Conservation (phyloP, 202 grass and related monocot species). For the Brachypodium distachyon region DNA sequence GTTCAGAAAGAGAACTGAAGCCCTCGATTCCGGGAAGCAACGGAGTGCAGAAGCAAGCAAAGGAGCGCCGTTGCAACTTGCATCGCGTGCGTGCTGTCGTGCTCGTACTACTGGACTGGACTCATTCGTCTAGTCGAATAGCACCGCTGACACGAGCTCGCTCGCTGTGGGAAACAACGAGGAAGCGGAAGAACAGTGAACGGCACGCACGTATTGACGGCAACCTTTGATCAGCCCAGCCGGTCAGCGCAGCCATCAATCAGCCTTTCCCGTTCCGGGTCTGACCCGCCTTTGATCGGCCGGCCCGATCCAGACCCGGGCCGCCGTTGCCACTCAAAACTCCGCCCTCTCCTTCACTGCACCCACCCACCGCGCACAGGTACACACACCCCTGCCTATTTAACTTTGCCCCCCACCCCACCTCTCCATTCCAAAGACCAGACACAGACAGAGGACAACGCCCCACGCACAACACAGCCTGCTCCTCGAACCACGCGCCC, state of each 20-base stretch:
- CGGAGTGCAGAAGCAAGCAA: too few species aligned
- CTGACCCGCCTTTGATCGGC: neutral
- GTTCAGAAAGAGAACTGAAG: too few species aligned
- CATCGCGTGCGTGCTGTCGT: too few species aligned
- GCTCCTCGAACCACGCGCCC: neutral
- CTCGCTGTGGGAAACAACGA: neutral
- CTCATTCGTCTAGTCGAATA: too few species aligned
- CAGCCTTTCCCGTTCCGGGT: neutral
- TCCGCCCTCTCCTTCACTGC: neutral
- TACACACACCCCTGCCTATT: conserved; percentile 25
- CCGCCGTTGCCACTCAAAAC: neutral
- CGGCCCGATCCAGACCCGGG: neutral
- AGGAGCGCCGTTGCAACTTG: too few species aligned
- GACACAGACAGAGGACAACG: too few species aligned
- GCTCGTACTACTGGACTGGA: too few species aligned
- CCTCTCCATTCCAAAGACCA: neutral
- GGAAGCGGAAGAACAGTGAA: neutral
- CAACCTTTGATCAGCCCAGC: neutral
- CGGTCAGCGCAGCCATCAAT: neutral
- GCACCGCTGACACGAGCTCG: too few species aligned
- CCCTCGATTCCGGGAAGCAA: too few species aligned
- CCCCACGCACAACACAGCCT: too few species aligned
- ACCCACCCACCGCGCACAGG: neutral
- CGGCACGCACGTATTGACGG: neutral
- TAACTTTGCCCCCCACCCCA: conserved; percentile 10